Base-by-base conservation (phyloP, 208 protist species). In the Novymonas esmeraldas region DNA sequence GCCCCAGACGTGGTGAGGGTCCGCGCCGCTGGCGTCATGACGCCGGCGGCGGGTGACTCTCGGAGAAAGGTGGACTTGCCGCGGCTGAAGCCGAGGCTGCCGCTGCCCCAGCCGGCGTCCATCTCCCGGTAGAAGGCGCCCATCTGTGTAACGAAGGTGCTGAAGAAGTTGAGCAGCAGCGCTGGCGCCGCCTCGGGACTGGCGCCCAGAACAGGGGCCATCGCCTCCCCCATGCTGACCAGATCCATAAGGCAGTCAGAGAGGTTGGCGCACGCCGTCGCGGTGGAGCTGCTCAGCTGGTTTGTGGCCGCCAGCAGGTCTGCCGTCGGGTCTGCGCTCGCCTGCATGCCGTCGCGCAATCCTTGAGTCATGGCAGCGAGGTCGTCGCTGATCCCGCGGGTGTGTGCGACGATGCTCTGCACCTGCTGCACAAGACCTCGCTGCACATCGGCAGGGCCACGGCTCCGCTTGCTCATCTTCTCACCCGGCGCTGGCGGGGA, bases 151-250 rank as follows among this genome's bases (percentile, higher is more conserved):
- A 84, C 38, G 52, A 92, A 84, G 28, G 76, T 82, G 59, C 70
- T 80, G 63, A 82, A 91, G 45, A 95, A 75, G 65, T 89, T 95
- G 10, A 84, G 49, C 67, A 88, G 71, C 26, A 95, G 74, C 45
- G 77, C 66, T 20, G 73, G 56, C 18, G 76, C 76, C 18, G 78
- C 61, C 42, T 89, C 82, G 11, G 79, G 79, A 31, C 73, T 81
- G 22, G 48, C 75, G 41, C 78, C 68, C 61, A 90, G 80, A 24
- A 90, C 82, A 6, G 85, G 76, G 29, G 59, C 50, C 81, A 90
- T 89, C 6, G 89, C 89, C 64, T 79, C 73, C 5, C 83, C 78
- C 85, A 92, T 92, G 44, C 56, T 75, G 2, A 73, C 52, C 20
- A 95, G 55, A 51, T 95, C 89, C 2, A 41, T 34, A 26, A 95